Base-by-base conservation (phyloP, 177 flowering plant species). In the Vitis hybrid region DNA sequence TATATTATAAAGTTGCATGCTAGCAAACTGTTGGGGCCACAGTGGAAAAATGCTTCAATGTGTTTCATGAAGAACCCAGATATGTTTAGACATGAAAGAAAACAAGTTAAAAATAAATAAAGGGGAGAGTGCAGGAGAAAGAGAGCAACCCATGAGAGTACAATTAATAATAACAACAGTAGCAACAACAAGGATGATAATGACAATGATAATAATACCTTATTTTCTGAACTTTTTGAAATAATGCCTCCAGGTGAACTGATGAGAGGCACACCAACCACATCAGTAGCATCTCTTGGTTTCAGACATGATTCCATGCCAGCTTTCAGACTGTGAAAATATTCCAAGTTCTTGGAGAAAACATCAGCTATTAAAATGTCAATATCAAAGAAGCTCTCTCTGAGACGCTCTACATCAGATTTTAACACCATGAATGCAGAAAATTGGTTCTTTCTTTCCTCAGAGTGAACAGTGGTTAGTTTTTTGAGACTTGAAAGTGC, bases 401-500 rank as follows among this genome's bases (percentile, higher is more conserved):
- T 73, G 57, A 91, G 81, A 65, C 82, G 80, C 68, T 86, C 81
- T 9, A 84, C 26, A 30, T 65, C 71, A 63, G 89, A 76, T 69
- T 80, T 82, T 49, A 91, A 66, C 64, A 59, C 75, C 77, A 61
- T 56, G 14, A 87, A 50, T 69, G 88, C 80, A 64, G 80, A 67
- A 70, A 73, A 64, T 70, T 77, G 87, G 9, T 78, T 78, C 65
- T 73, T 81, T 73, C 79, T 83, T 72, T 83, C 91, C 73, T 85
- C 86, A 0, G 72, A 64, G 34, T 62, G 76, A 60, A 61, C 50
- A 49, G 73, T 55, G 58, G 79, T 80, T 63, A 85, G 67, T 72
- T 80, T 77, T 45, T 85, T 87, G 60, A 90, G 73, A 49, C 62
- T 85, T 62, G 89, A 84, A 71, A 86, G 73, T 73, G 89, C 87